Base-by-base conservation (phyloP, 345 rosid species). In the Citrus sp. region DNA sequence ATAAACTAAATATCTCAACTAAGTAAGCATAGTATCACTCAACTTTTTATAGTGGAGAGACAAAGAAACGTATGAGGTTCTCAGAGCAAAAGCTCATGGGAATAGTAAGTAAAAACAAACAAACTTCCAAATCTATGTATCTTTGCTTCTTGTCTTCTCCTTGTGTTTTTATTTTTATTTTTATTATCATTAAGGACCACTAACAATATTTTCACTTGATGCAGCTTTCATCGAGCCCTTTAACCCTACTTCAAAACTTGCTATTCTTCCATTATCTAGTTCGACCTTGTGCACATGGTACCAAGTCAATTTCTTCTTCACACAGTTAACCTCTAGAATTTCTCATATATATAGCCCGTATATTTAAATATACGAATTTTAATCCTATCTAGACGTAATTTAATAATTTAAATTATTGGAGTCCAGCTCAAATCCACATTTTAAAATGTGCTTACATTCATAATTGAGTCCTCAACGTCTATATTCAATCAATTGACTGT, bases 211-310 rank as follows among this genome's bases (percentile, higher is more conserved):
- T 54, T 78, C 77, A 75, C 60, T 74, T 60, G 60, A 73, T 38
- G 82, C 77, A 67, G 69, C 77, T 75, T 82, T 78, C 76, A 71
- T 67, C 16, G 51, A 67, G 79, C 27, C 73, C 73, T 70, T 74
- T 75, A 69, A 82, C 78, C 35, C 80, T 56, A 27, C 40, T 66
- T 51, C 66, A 37, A 69, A 77, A 74, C 82, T 77, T 75, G 79
- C 75, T 64, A 61, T 81, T 38, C 82, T 71, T 83, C 67, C 81
- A 71, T 78, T 64, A 71, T 81, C 77, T 82, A 78, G 77, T 85
- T 83, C 83, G 84, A 83, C 80, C 82, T 70, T 66, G 83, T 80
- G 88, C 74, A 70, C 66, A 75, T 79, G 75, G 19, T 42, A 78
- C 32, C 60, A 3, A 19, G 24, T 21, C 49, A 60, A 67, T 67